A percentile compares a stretch with the other conserved stretches of the same genome.
Evolutionary conservation across 768 basidiomycete species (phyloP).

Genomic region (Leccinum longicurvipes): DNA sequence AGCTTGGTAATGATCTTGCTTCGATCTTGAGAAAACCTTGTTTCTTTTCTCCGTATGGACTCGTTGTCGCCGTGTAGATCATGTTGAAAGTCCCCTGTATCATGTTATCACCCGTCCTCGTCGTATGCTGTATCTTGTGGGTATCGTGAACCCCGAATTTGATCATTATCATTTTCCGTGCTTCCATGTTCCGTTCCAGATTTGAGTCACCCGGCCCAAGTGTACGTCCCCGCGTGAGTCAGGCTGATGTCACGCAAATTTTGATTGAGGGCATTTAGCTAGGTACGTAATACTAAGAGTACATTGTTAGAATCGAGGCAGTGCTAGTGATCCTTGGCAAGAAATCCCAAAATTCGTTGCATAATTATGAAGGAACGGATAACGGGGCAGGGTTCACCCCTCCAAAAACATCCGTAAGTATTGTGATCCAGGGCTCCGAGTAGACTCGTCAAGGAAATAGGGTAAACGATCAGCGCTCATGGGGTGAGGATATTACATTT

Average conservation of each 20-base stretch:
- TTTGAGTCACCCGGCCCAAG: neutral
- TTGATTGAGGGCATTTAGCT: neutral
- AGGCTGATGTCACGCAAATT: neutral
- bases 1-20: neutral
- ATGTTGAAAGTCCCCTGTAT: neutral
- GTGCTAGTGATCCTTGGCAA: neutral
- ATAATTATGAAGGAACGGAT: neutral
- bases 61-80: neutral
- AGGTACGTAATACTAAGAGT: too few relatives aligned
- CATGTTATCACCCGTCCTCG: neutral
- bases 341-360: neutral
- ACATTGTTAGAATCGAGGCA: neutral
- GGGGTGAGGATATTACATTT: neutral
- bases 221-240: neutral
- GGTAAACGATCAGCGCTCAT: neutral
- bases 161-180: too few relatives aligned
- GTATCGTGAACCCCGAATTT: neutral
- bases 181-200: neutral
- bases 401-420: neutral
- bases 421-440: neutral
- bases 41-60: neutral
- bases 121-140: neutral
- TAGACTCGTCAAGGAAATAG: neutral
- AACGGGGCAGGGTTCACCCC: neutral
- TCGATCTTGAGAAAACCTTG: neutral